These are phyloP conservation scores for Cercospora canescens DNA, from an alignment of 2,329 filamentous ascomycete genomes.

Conservation along the genomic window DNA sequence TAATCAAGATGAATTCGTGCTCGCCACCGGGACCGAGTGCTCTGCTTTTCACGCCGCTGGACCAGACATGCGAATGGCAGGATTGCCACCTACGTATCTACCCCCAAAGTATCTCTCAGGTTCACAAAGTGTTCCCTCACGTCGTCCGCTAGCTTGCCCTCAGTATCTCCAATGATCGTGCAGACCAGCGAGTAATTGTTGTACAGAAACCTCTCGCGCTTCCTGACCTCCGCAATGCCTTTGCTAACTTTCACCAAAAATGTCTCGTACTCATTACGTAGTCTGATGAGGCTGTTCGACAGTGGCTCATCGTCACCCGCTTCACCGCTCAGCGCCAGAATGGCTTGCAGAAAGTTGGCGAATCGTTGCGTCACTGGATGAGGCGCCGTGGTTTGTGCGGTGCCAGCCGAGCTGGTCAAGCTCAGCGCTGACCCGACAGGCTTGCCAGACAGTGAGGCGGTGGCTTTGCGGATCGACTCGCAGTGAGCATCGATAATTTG, in stretches of 20 bases:
- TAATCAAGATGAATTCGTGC: background rate
- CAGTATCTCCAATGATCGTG: conserved; percentile 76
- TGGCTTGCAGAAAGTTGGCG: conserved; percentile 84
- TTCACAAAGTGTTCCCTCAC: conserved; percentile 74
- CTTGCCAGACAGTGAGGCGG: conserved; percentile 49
- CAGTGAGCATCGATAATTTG: conserved; percentile 90
- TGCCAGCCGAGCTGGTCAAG: conserved; percentile 55
- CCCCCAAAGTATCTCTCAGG: conserved; percentile 44
- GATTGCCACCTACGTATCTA: conserved; percentile 18
- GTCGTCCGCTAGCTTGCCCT: conserved; percentile 72
- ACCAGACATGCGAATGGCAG: background rate
- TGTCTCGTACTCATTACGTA: conserved; percentile 79
- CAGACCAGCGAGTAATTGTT: conserved; percentile 96
- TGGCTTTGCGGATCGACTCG: conserved; percentile 72
- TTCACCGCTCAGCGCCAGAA: conserved; percentile 80
- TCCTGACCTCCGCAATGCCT: conserved; percentile 72
- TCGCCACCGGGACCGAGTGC: background rate
- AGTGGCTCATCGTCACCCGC: conserved; percentile 94
- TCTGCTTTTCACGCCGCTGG: background rate
- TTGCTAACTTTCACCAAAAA: conserved; percentile 79
- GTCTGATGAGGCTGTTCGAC: conserved; percentile 71
- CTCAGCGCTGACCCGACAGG: conserved; percentile 55
- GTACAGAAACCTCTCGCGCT: conserved; percentile 82
- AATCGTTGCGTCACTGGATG: conserved; percentile 95
- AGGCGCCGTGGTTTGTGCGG: conserved; percentile 73